These are phyloP conservation scores for Hypoxylon perforatum DNA, from an alignment of 495 filamentous ascomycete genomes.

Conservation along the genomic window DNA sequence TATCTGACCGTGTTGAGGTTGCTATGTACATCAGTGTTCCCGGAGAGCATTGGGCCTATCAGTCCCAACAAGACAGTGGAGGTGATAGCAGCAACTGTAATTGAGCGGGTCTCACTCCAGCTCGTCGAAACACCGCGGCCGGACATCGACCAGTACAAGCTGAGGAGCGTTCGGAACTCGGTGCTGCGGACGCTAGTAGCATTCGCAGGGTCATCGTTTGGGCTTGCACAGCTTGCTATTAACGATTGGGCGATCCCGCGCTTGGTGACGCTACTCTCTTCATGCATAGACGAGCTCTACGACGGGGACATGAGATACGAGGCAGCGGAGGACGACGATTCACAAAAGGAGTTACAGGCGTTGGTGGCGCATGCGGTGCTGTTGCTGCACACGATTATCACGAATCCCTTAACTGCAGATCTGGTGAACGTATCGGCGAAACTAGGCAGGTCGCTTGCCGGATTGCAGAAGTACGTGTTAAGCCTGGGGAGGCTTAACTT, in stretches of 20 bases:
- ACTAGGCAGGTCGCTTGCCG: constrained; percentile 49
- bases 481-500: constrained; percentile 59
- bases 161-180: constrained; percentile 46
- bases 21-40: constrained; percentile 55
- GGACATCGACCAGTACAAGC: constrained; percentile 46
- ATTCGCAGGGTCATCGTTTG: constrained; percentile 54
- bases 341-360: constrained; percentile 33
- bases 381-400: constrained; percentile 57
- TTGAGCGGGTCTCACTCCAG: constrained; percentile 54
- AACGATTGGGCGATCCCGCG: constrained; percentile 55
- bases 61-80: constrained; percentile 45
- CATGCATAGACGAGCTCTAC: constrained; percentile 58
- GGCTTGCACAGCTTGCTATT: constrained; percentile 50
- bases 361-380: constrained; percentile 44
- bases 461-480: constrained; percentile 55
- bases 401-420: constrained; percentile 47
- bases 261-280: constrained; percentile 51
- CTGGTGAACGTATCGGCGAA: constrained; percentile 51
- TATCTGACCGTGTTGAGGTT: constrained; percentile 53
- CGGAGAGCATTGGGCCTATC: constrained; percentile 57
- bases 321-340: constrained; percentile 29
- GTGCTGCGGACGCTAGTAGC: constrained; percentile 51
- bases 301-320: constrained; percentile 50
- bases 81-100: constrained; percentile 49
- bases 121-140: constrained; percentile 53